These are phyloP conservation scores for Ceratobasidium sp. DNA, from an alignment of 1,284 basidiomycete genomes.

Conservation along the genomic window DNA sequence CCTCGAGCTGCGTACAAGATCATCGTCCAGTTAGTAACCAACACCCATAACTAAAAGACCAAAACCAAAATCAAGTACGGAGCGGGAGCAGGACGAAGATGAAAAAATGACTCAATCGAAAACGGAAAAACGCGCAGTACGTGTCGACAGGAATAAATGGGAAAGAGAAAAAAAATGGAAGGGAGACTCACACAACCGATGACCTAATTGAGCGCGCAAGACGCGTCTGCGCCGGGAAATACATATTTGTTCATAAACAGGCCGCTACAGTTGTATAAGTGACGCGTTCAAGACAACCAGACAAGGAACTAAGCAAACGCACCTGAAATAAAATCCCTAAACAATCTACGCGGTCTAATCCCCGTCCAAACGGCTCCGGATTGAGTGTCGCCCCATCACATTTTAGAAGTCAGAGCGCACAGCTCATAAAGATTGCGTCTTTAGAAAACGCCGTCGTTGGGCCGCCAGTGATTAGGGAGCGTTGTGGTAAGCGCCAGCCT, in stretches of 20 bases:
- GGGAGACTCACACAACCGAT: slow-evolving; percentile 72
- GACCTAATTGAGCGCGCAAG: slow-evolving; percentile 96
- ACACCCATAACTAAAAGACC: too few relatives aligned
- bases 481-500: too few relatives aligned
- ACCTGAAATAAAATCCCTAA: slow-evolving; percentile 89
- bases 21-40: neutral
- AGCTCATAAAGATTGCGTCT: too few relatives aligned
- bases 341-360: slow-evolving; percentile 95
- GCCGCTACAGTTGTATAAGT: slow-evolving; percentile 66
- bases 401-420: too few relatives aligned
- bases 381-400: too few relatives aligned
- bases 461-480: too few relatives aligned
- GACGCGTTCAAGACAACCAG: slow-evolving; percentile 15
- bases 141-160: neutral
- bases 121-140: neutral
- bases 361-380: slow-evolving; percentile 68
- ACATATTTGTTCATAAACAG: slow-evolving; percentile 97
- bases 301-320: slow-evolving; percentile 64
- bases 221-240: slow-evolving; percentile 98
- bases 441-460: too few relatives aligned
- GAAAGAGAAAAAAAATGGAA: neutral
- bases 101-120: too few relatives aligned
- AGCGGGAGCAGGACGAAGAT: too few relatives aligned
- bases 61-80: too few relatives aligned
- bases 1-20: slow-evolving; percentile 68